Evolutionary conservation across 495 filamentous ascomycete species (phyloP).

Genomic region (Penicillium tannophilum): DNA sequence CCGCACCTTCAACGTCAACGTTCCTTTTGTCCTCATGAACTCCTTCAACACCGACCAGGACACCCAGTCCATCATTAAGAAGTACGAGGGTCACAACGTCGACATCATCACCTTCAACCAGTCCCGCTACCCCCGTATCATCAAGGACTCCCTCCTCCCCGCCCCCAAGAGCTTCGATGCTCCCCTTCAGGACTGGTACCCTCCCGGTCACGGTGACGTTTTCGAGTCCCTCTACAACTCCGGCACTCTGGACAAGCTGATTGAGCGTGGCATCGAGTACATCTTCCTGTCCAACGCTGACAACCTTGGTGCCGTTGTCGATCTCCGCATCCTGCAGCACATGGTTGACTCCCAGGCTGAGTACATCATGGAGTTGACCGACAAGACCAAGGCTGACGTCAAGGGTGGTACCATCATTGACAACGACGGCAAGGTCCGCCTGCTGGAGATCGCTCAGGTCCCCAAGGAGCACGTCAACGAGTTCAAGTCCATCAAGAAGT

Average conservation of each 20-base stretch:
- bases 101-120: slow-evolving; percentile 99
- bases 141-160: slow-evolving; percentile 96
- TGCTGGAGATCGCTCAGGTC: slow-evolving; percentile 99
- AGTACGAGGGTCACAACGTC: slow-evolving; percentile 99
- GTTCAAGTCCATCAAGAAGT: slow-evolving; percentile 99
- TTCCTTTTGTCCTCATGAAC: slow-evolving; percentile 99
- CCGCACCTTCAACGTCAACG: slow-evolving; percentile 94
- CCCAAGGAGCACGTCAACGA: slow-evolving; percentile 99
- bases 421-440: slow-evolving; percentile 92
- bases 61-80: slow-evolving; percentile 99
- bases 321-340: slow-evolving; percentile 96
- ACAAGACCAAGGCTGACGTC: slow-evolving; percentile 99
- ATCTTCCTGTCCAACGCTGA: slow-evolving; percentile 99
- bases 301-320: slow-evolving; percentile 97
- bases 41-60: slow-evolving; percentile 99
- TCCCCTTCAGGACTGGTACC: slow-evolving; percentile 95
- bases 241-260: slow-evolving; percentile 93
- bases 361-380: slow-evolving; percentile 99
- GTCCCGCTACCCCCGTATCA: slow-evolving; percentile 94
- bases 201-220: slow-evolving; percentile 97
- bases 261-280: slow-evolving; percentile 92
- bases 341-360: slow-evolving; percentile 95
- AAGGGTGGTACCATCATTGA: slow-evolving; percentile 99
- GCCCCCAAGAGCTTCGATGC: slow-evolving; percentile 90
- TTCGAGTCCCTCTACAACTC: slow-evolving; percentile 99